Evolutionary conservation across 1,284 basidiomycete species (phyloP), one percentile per base, ranked within the genome.

Genomic region (Malassezia dermatis): DNA sequence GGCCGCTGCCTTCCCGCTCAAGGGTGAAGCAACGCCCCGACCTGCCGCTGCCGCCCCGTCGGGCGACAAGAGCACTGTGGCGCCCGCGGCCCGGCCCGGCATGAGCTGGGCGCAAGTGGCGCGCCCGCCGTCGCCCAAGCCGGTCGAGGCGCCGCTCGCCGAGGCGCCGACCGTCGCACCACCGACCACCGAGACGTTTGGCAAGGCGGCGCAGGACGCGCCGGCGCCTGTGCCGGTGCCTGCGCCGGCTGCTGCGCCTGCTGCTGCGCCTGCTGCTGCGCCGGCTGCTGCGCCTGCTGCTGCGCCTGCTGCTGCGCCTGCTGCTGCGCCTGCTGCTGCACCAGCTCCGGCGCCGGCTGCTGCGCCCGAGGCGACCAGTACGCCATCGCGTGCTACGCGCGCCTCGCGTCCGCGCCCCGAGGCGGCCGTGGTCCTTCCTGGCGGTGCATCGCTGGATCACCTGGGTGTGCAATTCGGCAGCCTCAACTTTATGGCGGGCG

Each of bases 61-160:
- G 17, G 13, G 12, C 13, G 40, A 23, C 21, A 42, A 32, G 37
- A 56, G 13, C 39, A 40, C 64, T n/a, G 42, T 60, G 17, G 48
- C 64, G 39, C 17, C 30, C 4, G 12, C 28, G 19, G 30, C 56
- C 51, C 37, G 58, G 39, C 48, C 52, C 35, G 57, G 56, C 42
- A 65, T 66, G 70, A 72, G 66, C 64, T 73, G 71, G 71, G 71
- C 71, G 48, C 71, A 73, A 56, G 66, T 73, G 30, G 71, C 71
- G 37, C 66, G 67, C 49, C 51, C 53, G 13, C 50, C 47, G 13
- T 44, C 51, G 41, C 40, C 39, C 32, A 42, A 53, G 32, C 40
- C 48, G 19, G 21, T 43, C 32, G 28, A 44, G n/a, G 31, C 34
- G 5, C 24, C 41, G 11, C 30, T 8, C 4, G 42, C 19, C 13